phyloP scores from a whole-genome alignment of 257 asterid species.

The Paraleonurus japonicus region DNA sequence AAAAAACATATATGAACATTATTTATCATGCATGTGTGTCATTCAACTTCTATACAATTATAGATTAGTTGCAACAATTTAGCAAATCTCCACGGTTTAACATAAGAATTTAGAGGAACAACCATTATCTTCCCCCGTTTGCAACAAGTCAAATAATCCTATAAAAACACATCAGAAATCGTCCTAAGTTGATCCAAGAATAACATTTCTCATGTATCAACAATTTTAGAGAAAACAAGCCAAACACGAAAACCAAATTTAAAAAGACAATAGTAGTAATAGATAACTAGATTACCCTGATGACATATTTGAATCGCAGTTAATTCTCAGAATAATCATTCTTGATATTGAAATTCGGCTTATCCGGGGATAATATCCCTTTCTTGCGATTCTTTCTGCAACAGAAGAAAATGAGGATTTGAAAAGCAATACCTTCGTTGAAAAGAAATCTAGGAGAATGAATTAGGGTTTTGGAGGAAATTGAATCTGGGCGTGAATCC shows the following conservation, averaged over 20 bases:
- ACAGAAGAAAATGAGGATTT: conserved; percentile 7
- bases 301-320: background rate
- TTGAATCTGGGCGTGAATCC: conserved; percentile 19
- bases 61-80: background rate
- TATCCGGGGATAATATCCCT: background rate
- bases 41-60: background rate
- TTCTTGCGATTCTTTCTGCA: conserved; percentile 16
- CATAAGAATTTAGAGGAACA: background rate
- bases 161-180: conserved; percentile 1
- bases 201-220: background rate
- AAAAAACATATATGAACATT: background rate
- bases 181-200: background rate
- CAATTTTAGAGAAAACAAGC: conserved; percentile 4
- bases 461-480: conserved; percentile 41
- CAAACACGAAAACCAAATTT: background rate
- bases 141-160: conserved; percentile 1
- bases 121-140: background rate
- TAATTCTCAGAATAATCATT: background rate
- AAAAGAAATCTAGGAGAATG: background rate
- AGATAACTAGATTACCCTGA: conserved; percentile 15
- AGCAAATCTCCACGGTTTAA: background rate
- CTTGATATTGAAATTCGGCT: conserved; percentile 7
- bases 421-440: background rate
- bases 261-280: background rate
- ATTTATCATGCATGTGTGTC: background rate